Base-by-base conservation (phyloP, 495 filamentous ascomycete genomes). In the Xylaria scruposa region DNA sequence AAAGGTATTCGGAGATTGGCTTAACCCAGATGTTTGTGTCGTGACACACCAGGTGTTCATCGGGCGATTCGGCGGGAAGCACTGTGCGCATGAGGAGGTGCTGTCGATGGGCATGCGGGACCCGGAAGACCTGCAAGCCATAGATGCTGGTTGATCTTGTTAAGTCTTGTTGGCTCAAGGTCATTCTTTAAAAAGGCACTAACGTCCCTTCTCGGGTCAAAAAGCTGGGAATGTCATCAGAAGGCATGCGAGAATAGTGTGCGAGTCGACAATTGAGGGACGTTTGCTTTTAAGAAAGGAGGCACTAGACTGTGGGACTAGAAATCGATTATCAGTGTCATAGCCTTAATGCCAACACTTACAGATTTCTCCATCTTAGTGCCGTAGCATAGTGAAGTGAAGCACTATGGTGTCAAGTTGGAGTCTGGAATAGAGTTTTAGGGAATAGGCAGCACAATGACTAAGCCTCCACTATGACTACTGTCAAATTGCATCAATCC, bases 11-110 rank as follows among this genome's bases (percentile, higher is more conserved):
- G 0, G 87, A 87, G 0, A 90, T 64, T 15, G 88, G 88, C 71
- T 89, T 90, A 49, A 90, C 72, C 71, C 81, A 88, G 21, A 89
- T 83, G 9, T 73, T 72, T 15, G 79, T 56, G 29, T 84, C 40
- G n/a, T 68, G 44, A 88, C 87, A 91, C 9, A 89, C 79, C 0
- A 89, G 82, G 70, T 90, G 88, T 26, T 88, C 75, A 13, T 81
- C 67, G 2, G 81, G 73, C n/a, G 85, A 66, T 69, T 91, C 88
- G 0, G 80, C 81, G 8, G 84, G 44, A 17, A 87, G 36, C 15
- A 90, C 85, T 1, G 76, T 59, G 1, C 88, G 86, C 15, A 81
- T 80, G 38, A 78, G 77, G 2, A 86, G 75, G 10, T 38, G 44
- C 70, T 89, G 86, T 24, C 74, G 72, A 63, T 85, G 78, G 47